phyloP scores from a whole-genome alignment of 1,284 basidiomycete species.

The Neonothopanus nambi region DNA sequence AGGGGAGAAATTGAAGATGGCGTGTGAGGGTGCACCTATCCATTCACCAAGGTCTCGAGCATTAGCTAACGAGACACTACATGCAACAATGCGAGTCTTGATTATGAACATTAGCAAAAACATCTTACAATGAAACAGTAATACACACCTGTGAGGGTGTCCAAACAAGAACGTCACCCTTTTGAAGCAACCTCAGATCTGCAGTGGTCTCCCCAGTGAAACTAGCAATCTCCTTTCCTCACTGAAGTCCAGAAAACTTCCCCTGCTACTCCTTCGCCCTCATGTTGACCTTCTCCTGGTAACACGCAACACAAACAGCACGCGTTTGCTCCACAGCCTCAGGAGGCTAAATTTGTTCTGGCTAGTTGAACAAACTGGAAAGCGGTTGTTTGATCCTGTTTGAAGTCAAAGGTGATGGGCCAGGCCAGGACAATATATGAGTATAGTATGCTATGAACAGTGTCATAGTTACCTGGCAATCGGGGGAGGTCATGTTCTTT shows the following conservation, averaged over 20 bases:
- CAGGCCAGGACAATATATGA: too few relatives aligned
- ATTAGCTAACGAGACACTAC: constrained; percentile 94
- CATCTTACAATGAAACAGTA: background rate
- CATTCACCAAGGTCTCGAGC: constrained; percentile 96
- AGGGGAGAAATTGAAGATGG: constrained; percentile 97
- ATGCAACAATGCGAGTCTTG: constrained; percentile 91
- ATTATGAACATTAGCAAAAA: constrained; percentile 32
- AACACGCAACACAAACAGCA: constrained; percentile 97
- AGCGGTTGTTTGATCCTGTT: too few relatives aligned
- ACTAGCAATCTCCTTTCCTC: constrained; percentile 90
- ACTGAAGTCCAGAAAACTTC: constrained; percentile 83
- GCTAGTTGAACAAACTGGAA: too few relatives aligned
- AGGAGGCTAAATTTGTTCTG: constrained; percentile 94
- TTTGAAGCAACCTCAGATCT: constrained; percentile 88
- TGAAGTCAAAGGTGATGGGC: too few relatives aligned
- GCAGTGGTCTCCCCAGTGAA: constrained; percentile 95
- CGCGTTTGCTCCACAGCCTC: constrained; percentile 87
- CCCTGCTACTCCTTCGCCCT: constrained; percentile 86
- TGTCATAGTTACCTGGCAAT: too few relatives aligned
- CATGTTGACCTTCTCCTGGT: constrained; percentile 94
- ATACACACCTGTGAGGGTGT: constrained; percentile 78
- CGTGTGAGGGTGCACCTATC: constrained; percentile 92
- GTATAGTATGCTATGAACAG: too few relatives aligned
- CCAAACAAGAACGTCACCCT: constrained; percentile 90
- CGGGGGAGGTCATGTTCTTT: too few relatives aligned